Conservation (phyloP, 139 green algal species). For the Picocystis salinarum region DNA sequence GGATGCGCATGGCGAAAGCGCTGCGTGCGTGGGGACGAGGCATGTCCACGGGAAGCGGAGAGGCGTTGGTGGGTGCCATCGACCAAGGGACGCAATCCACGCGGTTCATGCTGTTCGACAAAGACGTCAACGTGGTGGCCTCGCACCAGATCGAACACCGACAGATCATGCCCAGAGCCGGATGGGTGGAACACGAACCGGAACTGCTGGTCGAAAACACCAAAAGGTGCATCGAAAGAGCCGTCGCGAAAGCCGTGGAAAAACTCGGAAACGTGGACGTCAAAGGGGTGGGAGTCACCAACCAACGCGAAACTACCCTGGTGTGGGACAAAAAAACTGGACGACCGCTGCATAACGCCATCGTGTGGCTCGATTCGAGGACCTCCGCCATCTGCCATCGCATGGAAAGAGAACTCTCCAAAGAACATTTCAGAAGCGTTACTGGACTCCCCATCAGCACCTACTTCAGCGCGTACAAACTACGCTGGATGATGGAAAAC, state of each 20-base stretch:
- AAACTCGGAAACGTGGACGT: conserved; percentile 9
- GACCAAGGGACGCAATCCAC: conserved; percentile 87
- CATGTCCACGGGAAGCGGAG: no score
- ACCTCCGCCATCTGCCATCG: conserved; percentile 37
- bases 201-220: conserved; percentile 49
- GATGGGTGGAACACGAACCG: conserved; percentile 90
- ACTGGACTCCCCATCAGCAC: conserved; percentile 82
- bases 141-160: conserved; percentile 44
- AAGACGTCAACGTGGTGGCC: conserved; percentile 21
- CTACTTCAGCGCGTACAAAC: conserved; percentile 92
- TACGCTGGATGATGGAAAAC: conserved; percentile 79
- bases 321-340: conserved; percentile 65
- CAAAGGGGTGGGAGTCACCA: conserved; percentile 56
- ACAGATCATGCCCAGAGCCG: conserved; percentile 48
- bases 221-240: conserved; percentile 32
- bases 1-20: background rate
- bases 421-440: conserved; percentile 31
- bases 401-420: conserved; percentile 14
- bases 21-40: background rate
- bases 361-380: conserved; percentile 85
- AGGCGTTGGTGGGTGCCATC: conserved; percentile 46
- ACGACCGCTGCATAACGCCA: conserved; percentile 68
- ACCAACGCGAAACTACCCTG: conserved; percentile 82
- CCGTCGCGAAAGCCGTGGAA: conserved; percentile 15
- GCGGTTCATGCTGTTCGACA: conserved; percentile 63